phyloP scores from a whole-genome alignment of 2,329 filamentous ascomycete species.

The Amauroascus niger region DNA sequence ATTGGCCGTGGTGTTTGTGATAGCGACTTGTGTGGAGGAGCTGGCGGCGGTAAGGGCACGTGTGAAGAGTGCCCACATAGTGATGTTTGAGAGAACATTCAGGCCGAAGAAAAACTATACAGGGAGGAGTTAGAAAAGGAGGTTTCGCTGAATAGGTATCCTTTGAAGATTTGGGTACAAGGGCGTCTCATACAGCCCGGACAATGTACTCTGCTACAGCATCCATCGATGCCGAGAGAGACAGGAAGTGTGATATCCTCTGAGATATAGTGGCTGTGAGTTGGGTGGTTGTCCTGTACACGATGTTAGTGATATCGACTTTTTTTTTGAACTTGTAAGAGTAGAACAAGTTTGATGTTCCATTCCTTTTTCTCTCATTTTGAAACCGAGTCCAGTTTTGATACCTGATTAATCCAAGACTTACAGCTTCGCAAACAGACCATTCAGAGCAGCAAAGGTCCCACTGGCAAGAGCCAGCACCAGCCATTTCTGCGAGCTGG shows the following conservation, averaged over 20 bases:
- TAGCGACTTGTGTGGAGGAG: conserved; percentile 53
- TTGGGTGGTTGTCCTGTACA: conserved; percentile 48
- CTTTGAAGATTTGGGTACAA: neutral
- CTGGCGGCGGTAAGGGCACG: conserved; percentile 50
- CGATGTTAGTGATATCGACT: neutral
- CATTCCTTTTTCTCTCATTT: too few relatives aligned
- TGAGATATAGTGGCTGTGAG: conserved; percentile 46
- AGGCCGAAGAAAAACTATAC: conserved; percentile 49
- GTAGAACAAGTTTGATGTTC: too few relatives aligned
- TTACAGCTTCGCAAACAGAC: conserved; percentile 58
- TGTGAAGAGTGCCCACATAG: conserved; percentile 58
- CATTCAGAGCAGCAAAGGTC: conserved; percentile 54
- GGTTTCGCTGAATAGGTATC: neutral
- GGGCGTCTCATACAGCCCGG: conserved; percentile 41
- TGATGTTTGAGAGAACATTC: conserved; percentile 52
- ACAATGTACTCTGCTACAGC: conserved; percentile 40
- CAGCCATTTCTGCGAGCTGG: conserved; percentile 35
- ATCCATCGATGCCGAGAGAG: conserved; percentile 30
- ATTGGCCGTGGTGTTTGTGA: conserved; percentile 56
- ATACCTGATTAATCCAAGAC: conserved; percentile 13
- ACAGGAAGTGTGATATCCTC: conserved; percentile 39
- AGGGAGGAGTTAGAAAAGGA: neutral
- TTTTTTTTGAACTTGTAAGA: neutral
- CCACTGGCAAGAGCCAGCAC: conserved; percentile 52
- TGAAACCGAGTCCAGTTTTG: too few relatives aligned